phyloP scores from a whole-genome alignment of 768 basidiomycete genomes.

The Clavulina sp. region DNA sequence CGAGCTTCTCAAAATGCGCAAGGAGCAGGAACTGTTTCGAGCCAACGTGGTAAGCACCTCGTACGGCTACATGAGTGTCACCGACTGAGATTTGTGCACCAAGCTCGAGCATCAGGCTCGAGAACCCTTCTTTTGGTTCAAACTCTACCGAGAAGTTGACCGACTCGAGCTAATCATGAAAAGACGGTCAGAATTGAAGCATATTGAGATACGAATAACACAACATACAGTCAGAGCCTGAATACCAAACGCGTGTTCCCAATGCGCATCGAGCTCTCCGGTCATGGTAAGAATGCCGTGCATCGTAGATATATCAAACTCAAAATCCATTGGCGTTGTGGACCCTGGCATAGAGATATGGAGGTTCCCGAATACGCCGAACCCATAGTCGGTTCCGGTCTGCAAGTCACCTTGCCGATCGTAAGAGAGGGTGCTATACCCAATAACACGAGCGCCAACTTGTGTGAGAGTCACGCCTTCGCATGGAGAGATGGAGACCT shows the following conservation, averaged over 20 bases:
- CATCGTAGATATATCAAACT: not conserved
- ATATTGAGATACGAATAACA: not conserved
- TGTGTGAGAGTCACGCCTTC: not conserved
- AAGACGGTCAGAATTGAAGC: too few relatives aligned
- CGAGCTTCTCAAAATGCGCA: too few relatives aligned
- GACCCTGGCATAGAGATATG: not conserved
- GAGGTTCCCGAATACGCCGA: not conserved
- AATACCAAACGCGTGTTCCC: constrained; percentile 1
- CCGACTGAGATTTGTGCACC: too few relatives aligned
- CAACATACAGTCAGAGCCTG: not conserved
- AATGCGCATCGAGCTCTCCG: not conserved
- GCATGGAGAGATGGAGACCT: not conserved
- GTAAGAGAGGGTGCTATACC: not conserved
- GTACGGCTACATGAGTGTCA: too few relatives aligned
- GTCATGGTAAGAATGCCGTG: not conserved
- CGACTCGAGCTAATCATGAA: too few relatives aligned
- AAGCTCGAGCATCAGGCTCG: too few relatives aligned
- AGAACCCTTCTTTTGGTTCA: too few relatives aligned
- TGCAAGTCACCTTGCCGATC: not conserved
- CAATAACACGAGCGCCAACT: not conserved
- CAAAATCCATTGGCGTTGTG: not conserved
- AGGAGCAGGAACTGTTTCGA: too few relatives aligned
- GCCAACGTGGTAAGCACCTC: too few relatives aligned
- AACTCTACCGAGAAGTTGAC: too few relatives aligned
- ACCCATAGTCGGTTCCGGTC: not conserved